Evolutionary conservation across 257 asterid genomes (phyloP), one percentile per base, ranked within the genome.

Genomic region (Anisodus acutangulus): DNA sequence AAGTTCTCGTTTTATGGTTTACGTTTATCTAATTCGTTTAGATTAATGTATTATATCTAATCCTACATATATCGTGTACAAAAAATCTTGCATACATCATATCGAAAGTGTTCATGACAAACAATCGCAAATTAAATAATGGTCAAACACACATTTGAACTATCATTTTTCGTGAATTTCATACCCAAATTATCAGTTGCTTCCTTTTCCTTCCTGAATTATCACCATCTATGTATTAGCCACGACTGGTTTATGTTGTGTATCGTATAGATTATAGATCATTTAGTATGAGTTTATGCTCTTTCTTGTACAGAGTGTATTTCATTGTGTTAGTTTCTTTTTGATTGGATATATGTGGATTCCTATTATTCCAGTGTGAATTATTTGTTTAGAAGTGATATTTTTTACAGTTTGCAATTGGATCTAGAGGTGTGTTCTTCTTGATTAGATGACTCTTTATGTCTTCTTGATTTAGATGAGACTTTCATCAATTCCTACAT

Each of bases 261-360:
- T 69, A 39, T 69, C 78, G 8, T 68, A 68, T 68, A 68, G 53
- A 68, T 54, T 69, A 39, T 68, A 68, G 78, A 69, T 17, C 26
- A 39, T 26, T 69, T 39, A 41, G 31, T 69, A 39, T 69, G 78
- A 69, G 78, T 69, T 69, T 69, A 41, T 69, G 78, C 53, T 39
- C 54, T 69, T 15, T 41, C 8, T 69, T 69, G 78, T 69, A 69
- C 54, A 69, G 78, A 39, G 54, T 69, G 54, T 69, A 69, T 69
- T 69, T 39, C 53, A 31, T 69, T 69, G 54, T 69, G 78, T 31
- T 69, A 39, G 4, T 39, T 67, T 12, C 74, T 37, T 69, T 8
- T 69, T 16, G 35, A 31, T 71, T 71, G 57, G 37, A 41, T 71
- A 71, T 71, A 71, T 45, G 57, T 45, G 79, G 41, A 17, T 71